phyloP scores from a whole-genome alignment of 257 asterid genomes.

The Knoxia roxburghii region DNA sequence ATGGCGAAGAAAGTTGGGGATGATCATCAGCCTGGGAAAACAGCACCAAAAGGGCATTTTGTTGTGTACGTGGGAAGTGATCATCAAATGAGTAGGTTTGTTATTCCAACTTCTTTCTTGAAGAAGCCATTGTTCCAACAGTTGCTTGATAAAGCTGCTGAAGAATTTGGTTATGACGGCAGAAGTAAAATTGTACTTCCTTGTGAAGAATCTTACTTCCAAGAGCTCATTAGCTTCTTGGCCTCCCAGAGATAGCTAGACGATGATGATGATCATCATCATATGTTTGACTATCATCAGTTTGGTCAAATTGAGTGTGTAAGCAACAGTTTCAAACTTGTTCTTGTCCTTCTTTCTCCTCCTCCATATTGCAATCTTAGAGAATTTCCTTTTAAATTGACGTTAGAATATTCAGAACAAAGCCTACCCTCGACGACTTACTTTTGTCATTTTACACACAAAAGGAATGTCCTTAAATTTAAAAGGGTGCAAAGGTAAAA shows the following conservation, averaged over 20 bases:
- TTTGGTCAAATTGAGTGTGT: too few relatives aligned
- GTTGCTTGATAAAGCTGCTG: slow-evolving; percentile 62
- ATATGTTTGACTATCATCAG: too few relatives aligned
- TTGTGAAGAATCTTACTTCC: slow-evolving; percentile 45
- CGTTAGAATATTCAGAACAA: too few relatives aligned
- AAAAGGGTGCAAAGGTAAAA: too few relatives aligned
- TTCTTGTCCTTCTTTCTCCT: too few relatives aligned
- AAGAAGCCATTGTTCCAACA: slow-evolving; percentile 43
- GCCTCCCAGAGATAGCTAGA: slow-evolving; percentile 20
- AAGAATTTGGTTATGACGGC: slow-evolving; percentile 54
- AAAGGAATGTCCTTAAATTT: too few relatives aligned
- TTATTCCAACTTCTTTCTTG: slow-evolving; percentile 47
- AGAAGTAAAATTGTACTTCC: slow-evolving; percentile 44
- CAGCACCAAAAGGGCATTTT: slow-evolving; percentile 66
- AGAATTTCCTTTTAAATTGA: too few relatives aligned
- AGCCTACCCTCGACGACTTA: too few relatives aligned
- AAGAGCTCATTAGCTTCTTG: slow-evolving; percentile 23
- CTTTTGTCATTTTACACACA: too few relatives aligned
- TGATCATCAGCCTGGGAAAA: slow-evolving; percentile 19
- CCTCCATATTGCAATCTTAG: too few relatives aligned
- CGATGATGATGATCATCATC: too few relatives aligned
- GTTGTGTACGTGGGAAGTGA: slow-evolving; percentile 66
- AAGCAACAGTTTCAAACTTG: too few relatives aligned
- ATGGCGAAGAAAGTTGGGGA: slow-evolving; percentile 35
- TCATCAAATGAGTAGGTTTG: slow-evolving; percentile 57